Evolutionary conservation across 306 rosid genomes (phyloP), one percentile per base, ranked within the genome.

Genomic region (Vigna mungo): DNA sequence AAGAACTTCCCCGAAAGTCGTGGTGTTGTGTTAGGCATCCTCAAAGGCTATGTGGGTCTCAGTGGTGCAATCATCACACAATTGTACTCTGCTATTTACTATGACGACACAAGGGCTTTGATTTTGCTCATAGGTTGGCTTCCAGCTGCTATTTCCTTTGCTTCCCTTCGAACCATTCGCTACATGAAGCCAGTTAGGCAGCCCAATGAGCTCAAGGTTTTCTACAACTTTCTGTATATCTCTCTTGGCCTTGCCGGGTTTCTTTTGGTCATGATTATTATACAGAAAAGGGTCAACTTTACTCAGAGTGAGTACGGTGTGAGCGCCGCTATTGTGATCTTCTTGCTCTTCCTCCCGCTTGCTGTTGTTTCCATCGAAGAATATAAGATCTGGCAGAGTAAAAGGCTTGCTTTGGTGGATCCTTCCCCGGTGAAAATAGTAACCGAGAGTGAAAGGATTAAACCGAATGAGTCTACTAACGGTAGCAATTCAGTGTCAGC

Each of bases 1-100:
- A 90, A 92, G 82, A 92, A 90, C 71, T 92, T 89, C 65, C 97
- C 92, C 0, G 89, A 86, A 44, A 85, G 87, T 27, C 88, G 91
- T 0, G 97, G 97, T 0, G 88, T 79, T 0, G 92, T 90, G 7
- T 27, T 92, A 13, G 97, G 97, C 0, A 85, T 92, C 12, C 74
- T 90, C 17, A 90, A 89, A 68, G 93, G 94, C 3, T 90, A 89
- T 4, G 78, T 84, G 2, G 97, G 97, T 0, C 82, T 92, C 3
- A 90, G 97, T 17, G 96, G 93, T 2, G 96, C 96, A 1, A 90
- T 92, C 46, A 80, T 92, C 32, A 85, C 92, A 0, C 96, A 93
- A 15, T 63, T 93, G 0, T 93, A 90, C 71, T 83, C 71, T 1
- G 91, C 97, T 5, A 71, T 88, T 36, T 93, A 93, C n/a, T 93